A percentile compares a stretch with the other conserved stretches of the same genome.
Evolutionary conservation across 495 filamentous ascomycete genomes (phyloP).

Genomic region (Articulospora tetracladia): DNA sequence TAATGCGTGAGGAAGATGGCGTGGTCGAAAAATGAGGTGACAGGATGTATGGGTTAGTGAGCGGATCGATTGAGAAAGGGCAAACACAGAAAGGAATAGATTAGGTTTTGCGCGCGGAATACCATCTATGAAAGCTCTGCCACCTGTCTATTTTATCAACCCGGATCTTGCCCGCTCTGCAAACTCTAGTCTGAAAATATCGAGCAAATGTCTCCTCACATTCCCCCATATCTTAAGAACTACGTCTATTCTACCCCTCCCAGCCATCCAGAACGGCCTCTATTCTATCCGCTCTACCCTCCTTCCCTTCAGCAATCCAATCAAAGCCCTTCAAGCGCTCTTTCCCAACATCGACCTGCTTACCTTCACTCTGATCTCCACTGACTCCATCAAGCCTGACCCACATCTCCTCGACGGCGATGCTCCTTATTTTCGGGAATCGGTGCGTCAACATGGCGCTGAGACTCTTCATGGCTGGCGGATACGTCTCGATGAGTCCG

Average conservation of each 20-base stretch:
- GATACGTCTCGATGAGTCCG: slow-evolving; percentile 40
- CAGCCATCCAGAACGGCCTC: background rate
- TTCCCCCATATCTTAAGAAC: background rate
- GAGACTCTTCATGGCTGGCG: slow-evolving; percentile 51
- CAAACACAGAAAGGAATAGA: too few species aligned
- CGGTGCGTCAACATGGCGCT: slow-evolving; percentile 58
- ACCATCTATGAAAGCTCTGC: too few species aligned
- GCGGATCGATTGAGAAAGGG: too few species aligned
- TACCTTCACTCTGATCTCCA: background rate
- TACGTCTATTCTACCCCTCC: background rate
- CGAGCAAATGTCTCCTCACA: too few species aligned
- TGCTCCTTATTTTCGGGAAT: slow-evolving; percentile 53
- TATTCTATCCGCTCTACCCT: background rate
- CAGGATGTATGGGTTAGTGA: too few species aligned
- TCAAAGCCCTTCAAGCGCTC: background rate
- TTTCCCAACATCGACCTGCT: background rate
- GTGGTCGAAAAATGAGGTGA: too few species aligned
- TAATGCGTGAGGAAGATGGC: too few species aligned
- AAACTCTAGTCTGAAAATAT: too few species aligned
- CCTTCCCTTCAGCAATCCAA: background rate
- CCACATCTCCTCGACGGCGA: slow-evolving; percentile 40
- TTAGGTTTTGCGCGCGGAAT: too few species aligned
- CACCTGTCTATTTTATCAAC: too few species aligned
- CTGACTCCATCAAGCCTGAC: slow-evolving; percentile 1
- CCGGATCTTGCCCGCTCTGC: too few species aligned